A percentile compares a stretch with the other conserved stretches of the same genome.
These are phyloP conservation scores for Colletotrichum sansevieriae DNA, from an alignment of 2,329 filamentous ascomycete species.

Conservation along the genomic window DNA sequence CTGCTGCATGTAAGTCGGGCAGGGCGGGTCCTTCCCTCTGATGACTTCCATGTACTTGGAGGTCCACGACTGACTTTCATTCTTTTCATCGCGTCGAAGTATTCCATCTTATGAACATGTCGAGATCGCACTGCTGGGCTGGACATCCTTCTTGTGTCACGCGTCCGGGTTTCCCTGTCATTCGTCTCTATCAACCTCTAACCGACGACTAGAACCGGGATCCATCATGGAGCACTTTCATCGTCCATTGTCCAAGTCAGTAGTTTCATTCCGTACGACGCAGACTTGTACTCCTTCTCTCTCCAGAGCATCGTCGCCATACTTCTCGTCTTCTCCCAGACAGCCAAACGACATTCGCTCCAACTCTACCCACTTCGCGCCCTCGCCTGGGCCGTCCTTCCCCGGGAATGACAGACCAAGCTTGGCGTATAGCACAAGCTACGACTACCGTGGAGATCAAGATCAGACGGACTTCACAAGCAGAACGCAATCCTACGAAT, in stretches of 20 bases:
- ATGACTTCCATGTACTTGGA: neutral
- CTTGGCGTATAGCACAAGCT: neutral
- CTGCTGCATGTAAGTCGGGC: constrained; percentile 35
- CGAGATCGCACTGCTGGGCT: too few species aligned
- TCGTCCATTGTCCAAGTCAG: neutral
- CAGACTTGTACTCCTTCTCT: neutral
- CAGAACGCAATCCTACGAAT: neutral
- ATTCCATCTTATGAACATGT: too few species aligned
- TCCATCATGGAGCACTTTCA: neutral
- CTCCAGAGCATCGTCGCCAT: constrained; percentile 14
- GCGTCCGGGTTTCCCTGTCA: too few species aligned
- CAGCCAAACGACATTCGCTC: constrained; percentile 8
- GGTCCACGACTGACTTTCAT: neutral
- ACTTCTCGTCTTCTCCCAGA: constrained; percentile 6
- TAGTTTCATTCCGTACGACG: neutral
- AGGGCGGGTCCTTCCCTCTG: constrained; percentile 9
- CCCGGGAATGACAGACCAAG: neutral
- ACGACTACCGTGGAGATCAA: neutral
- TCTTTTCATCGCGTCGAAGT: neutral
- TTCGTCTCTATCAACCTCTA: too few species aligned
- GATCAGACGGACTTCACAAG: neutral
- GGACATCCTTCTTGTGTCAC: too few species aligned
- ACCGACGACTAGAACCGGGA: too few species aligned
- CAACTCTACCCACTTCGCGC: neutral
- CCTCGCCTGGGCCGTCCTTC: constrained; percentile 7